These are phyloP conservation scores for Rhizophagus prolifer DNA, from an alignment of 192 early-diverging fungal species.

Conservation along the genomic window DNA sequence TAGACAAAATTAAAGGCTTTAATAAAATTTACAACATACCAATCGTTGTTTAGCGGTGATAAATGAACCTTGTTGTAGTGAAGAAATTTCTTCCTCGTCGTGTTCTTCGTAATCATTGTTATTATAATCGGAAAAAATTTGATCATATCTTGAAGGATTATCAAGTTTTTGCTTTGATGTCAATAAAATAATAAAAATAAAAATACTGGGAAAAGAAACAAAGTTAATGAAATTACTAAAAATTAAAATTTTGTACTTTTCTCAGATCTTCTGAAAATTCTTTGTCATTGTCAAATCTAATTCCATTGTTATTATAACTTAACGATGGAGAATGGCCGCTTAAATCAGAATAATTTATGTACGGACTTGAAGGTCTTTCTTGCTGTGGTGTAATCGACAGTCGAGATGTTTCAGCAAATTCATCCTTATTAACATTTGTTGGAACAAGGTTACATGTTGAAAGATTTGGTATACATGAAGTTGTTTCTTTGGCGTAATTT, in stretches of 20 bases:
- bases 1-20: background rate
- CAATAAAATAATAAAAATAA: no score
- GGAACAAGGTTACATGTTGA: background rate
- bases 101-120: background rate
- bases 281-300: no score
- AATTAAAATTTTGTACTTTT: no score
- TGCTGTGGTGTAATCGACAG: background rate
- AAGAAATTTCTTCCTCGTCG: background rate
- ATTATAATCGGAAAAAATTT: background rate
- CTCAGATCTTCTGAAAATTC: no score
- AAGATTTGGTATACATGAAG: background rate
- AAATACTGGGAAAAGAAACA: background rate
- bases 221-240: background rate
- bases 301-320: no score
- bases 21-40: background rate
- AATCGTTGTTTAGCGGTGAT: constrained; percentile 14
- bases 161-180: background rate
- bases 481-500: background rate
- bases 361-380: background rate
- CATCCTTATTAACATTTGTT: background rate
- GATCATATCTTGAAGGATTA: background rate
- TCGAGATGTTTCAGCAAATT: background rate
- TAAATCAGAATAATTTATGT: background rate
- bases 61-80: background rate
- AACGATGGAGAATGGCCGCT: no score